Percentiles rank a stretch among this genome's conserved stretches.
These are phyloP conservation scores for Leucosporidium creatinivorum DNA, from an alignment of 768 basidiomycete species.

Conservation along the genomic window DNA sequence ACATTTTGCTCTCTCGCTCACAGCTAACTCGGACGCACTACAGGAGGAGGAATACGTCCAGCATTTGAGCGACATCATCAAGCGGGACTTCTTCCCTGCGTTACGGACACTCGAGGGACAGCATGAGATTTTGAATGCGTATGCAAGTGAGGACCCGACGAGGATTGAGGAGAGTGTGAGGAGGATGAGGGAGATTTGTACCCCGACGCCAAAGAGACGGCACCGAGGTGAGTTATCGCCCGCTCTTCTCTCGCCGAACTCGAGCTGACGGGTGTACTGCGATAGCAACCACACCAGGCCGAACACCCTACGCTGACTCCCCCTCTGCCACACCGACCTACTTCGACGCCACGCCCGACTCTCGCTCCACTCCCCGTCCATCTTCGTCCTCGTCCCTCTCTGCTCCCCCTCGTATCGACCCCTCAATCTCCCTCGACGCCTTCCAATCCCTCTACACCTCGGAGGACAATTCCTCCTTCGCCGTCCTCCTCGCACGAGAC, in stretches of 20 bases:
- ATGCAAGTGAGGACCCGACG: slow-evolving; percentile 56
- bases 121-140: slow-evolving; percentile 74
- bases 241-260: not conserved
- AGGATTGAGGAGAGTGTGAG: slow-evolving; percentile 27
- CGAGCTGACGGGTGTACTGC: not conserved
- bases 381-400: slow-evolving; percentile 45
- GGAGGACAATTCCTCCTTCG: slow-evolving; percentile 95
- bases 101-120: slow-evolving; percentile 81
- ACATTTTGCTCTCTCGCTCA: too few relatives aligned
- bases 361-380: slow-evolving; percentile 35
- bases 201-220: slow-evolving; percentile 6
- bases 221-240: not conserved
- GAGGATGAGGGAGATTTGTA: slow-evolving; percentile 35
- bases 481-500: slow-evolving; percentile 81
- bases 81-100: slow-evolving; percentile 95
- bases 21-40: not conserved
- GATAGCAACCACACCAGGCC: slow-evolving; percentile 48
- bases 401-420: slow-evolving; percentile 45
- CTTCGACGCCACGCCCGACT: slow-evolving; percentile 58
- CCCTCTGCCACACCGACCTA: slow-evolving; percentile 45
- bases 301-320: slow-evolving; percentile 53
- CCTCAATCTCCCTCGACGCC: slow-evolving; percentile 65
- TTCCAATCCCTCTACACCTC: slow-evolving; percentile 92
- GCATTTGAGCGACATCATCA: slow-evolving; percentile 83
- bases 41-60: slow-evolving; percentile 88